Conservation (phyloP, 1,284 basidiomycete genomes). For the Fereydounia khargensis region DNA sequence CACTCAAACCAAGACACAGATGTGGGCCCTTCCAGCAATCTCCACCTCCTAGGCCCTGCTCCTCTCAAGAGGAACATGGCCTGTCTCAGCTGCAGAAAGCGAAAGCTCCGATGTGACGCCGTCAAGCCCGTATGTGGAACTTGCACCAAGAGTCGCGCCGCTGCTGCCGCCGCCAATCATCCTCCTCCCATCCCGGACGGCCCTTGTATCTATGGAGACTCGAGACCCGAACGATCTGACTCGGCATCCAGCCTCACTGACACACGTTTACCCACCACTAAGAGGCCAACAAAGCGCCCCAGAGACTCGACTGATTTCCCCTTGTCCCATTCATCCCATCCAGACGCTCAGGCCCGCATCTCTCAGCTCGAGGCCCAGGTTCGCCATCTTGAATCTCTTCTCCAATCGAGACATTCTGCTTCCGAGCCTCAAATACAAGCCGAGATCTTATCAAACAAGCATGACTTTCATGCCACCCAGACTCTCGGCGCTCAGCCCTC, state of each 20-base stretch:
- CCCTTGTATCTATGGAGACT: conserved; percentile 10
- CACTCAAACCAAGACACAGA: no score
- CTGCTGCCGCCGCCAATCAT: conserved; percentile 8
- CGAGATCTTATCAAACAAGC: no score
- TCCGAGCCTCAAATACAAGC: no score
- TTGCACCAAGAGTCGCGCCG: conserved; percentile 6
- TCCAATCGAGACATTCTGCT: no score
- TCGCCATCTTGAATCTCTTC: background rate
- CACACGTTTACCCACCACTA: background rate
- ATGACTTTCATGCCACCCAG: no score
- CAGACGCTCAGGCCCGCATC: background rate
- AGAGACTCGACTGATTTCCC: background rate
- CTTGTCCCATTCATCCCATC: background rate
- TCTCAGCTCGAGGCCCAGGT: background rate
- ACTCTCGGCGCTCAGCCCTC: no score
- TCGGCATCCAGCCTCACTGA: background rate
- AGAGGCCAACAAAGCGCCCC: background rate
- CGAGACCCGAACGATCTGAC: background rate
- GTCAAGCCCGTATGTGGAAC: conserved; percentile 14
- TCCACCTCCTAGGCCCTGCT: conserved; percentile 4
- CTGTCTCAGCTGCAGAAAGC: conserved; percentile 12
- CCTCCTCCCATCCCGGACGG: conserved; percentile 9
- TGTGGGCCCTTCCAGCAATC: no score
- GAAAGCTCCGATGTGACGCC: conserved; percentile 16
- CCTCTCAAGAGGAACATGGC: conserved; percentile 13